Conservation (phyloP, 1,284 basidiomycete species). For the Cutaneotrichosporon daszewskae region DNA sequence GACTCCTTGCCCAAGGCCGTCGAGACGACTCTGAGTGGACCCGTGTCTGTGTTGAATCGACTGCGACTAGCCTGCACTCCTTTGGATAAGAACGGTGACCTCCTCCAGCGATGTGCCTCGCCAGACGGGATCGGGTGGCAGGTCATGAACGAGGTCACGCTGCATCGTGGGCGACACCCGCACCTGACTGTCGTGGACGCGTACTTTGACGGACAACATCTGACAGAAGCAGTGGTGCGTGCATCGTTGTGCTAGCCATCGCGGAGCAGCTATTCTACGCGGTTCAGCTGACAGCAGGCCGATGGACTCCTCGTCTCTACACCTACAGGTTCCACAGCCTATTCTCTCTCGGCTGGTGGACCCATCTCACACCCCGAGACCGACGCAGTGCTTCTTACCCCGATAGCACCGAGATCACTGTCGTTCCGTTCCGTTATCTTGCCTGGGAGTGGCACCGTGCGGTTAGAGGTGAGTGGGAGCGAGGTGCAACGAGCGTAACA, state of each 20-base stretch:
- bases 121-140: slow-evolving; percentile 63
- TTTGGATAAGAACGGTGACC: slow-evolving; percentile 57
- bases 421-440: slow-evolving; percentile 90
- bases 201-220: slow-evolving; percentile 89
- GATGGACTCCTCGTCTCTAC: slow-evolving; percentile 93
- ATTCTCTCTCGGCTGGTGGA: slow-evolving; percentile 90
- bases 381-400: slow-evolving; percentile 83
- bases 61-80: slow-evolving; percentile 81
- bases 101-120: slow-evolving; percentile 48
- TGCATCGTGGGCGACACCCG: slow-evolving; percentile 85
- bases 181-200: slow-evolving; percentile 93
- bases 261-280: no score
- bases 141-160: slow-evolving; percentile 93
- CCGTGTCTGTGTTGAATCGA: slow-evolving; percentile 63
- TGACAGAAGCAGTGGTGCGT: slow-evolving; percentile 90
- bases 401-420: slow-evolving; percentile 87
- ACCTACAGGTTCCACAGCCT: slow-evolving; percentile 94
- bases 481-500: no score
- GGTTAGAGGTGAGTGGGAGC: no score
- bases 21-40: slow-evolving; percentile 58
- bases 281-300: slow-evolving; percentile 54
- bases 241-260: neutral
- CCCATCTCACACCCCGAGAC: slow-evolving; percentile 93
- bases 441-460: slow-evolving; percentile 72
- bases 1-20: slow-evolving; percentile 59